phyloP scores from a whole-genome alignment of 208 protist genomes.

The Trichomonas vaginalis region DNA sequence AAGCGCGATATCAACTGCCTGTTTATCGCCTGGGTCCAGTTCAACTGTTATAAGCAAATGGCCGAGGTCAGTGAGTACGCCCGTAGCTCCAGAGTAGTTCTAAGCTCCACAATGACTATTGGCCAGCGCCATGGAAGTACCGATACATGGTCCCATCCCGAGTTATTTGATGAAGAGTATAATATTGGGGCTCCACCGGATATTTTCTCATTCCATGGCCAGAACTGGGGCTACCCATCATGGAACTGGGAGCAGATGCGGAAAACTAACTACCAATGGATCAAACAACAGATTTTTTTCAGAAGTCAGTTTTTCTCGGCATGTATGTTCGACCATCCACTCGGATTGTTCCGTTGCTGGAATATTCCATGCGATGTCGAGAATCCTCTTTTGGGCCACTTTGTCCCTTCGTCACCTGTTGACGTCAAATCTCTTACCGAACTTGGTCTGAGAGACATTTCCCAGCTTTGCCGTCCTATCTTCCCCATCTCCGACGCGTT shows the following conservation, averaged over 20 bases:
- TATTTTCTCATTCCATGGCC: conserved; percentile 4
- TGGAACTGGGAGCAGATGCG: not conserved
- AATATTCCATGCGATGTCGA: not conserved
- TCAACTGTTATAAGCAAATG: not conserved
- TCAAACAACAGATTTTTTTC: not conserved
- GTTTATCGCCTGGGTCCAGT: not conserved
- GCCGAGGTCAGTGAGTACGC: not conserved
- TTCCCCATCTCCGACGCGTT: not conserved
- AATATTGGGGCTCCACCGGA: not conserved
- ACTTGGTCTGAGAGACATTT: not conserved
- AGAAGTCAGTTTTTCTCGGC: not conserved
- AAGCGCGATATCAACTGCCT: not conserved
- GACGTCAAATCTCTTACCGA: not conserved
- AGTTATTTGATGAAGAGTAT: not conserved
- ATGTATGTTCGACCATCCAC: not conserved
- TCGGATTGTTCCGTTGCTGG: not conserved
- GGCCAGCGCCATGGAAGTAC: not conserved
- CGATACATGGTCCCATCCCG: not conserved
- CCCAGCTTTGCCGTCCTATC: not conserved
- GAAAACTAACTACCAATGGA: not conserved
- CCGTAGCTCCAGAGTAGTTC: not conserved
- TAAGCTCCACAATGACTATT: not conserved
- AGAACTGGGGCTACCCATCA: not conserved
- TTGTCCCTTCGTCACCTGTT: not conserved
- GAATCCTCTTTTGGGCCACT: not conserved